Evolutionary conservation across 305 asterid genomes (phyloP).

Genomic region (Fraxinus velutina): DNA sequence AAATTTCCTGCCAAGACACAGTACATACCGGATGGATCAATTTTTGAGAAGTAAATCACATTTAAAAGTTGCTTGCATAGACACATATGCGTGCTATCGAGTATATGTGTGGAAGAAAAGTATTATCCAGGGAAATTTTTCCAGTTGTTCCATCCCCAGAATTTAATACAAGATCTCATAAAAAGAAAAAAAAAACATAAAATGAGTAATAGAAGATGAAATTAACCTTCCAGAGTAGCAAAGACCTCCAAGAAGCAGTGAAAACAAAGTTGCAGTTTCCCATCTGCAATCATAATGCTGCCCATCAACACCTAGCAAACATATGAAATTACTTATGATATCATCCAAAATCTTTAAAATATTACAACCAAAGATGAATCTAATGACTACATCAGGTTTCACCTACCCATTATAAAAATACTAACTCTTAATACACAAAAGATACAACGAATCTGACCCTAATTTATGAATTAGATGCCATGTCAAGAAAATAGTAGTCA

Average conservation of each 20-base stretch:
- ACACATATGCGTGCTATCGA: not conserved
- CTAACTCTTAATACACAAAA: not conserved
- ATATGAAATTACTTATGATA: slow-evolving; percentile 39
- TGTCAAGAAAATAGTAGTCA: not conserved
- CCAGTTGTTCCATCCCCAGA: not conserved
- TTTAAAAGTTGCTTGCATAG: not conserved
- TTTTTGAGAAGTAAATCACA: not conserved
- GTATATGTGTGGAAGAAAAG: not conserved
- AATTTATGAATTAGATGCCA: not conserved
- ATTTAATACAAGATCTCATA: not conserved
- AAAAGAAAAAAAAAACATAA: slow-evolving; percentile 8
- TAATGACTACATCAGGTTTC: not conserved
- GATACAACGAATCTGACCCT: not conserved
- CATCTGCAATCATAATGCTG: slow-evolving; percentile 92
- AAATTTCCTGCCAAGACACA: not conserved
- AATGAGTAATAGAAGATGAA: slow-evolving; percentile 10
- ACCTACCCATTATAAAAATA: not conserved
- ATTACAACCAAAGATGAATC: not conserved
- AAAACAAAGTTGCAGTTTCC: slow-evolving; percentile 80
- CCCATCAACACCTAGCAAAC: slow-evolving; percentile 72
- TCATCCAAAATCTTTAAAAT: slow-evolving; percentile 19
- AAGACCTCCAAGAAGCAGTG: slow-evolving; percentile 74
- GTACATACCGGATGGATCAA: not conserved
- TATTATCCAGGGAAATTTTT: not conserved
- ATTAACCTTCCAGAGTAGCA: slow-evolving; percentile 82